phyloP scores from a whole-genome alignment of 1,284 basidiomycete species.

The Moesziomyces sp. region DNA sequence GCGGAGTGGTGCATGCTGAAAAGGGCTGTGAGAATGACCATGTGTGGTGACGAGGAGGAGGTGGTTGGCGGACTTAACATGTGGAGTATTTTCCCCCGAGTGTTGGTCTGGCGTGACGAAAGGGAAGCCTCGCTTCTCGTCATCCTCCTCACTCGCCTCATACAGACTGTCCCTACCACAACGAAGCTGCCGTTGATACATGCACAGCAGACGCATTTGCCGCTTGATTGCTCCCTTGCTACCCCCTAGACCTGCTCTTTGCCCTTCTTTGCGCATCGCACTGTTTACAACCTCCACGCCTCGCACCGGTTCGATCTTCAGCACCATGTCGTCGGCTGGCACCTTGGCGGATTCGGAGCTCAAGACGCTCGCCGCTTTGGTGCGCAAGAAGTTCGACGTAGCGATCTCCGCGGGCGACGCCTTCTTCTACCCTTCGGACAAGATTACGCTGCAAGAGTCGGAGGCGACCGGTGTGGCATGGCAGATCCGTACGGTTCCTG shows the following conservation, averaged over 20 bases:
- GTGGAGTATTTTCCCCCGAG: slow-evolving; percentile 10
- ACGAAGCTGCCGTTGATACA: neutral
- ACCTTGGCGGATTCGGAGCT: slow-evolving; percentile 29
- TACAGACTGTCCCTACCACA: neutral
- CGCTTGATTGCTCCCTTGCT: neutral
- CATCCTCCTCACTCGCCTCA: neutral
- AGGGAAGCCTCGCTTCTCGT: neutral
- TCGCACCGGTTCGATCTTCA: neutral
- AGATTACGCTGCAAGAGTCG: slow-evolving; percentile 31
- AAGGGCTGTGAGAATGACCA: neutral
- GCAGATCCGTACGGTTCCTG: slow-evolving; percentile 61
- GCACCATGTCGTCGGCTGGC: slow-evolving; percentile 15
- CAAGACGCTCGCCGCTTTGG: slow-evolving; percentile 33
- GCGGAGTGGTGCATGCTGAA: neutral
- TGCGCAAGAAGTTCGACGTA: slow-evolving; percentile 47
- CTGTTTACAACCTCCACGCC: neutral
- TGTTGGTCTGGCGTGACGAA: slow-evolving; percentile 4
- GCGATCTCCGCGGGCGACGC: slow-evolving; percentile 54
- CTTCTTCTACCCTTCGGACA: slow-evolving; percentile 61
- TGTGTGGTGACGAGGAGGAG: slow-evolving; percentile 1
- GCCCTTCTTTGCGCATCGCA: neutral
- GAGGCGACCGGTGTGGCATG: slow-evolving; percentile 26
- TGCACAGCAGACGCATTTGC: neutral
- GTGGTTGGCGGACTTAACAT: slow-evolving; percentile 4
- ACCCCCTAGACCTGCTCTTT: neutral